Conservation (phyloP, 441 rosid genomes). For the Jatropha multifida region DNA sequence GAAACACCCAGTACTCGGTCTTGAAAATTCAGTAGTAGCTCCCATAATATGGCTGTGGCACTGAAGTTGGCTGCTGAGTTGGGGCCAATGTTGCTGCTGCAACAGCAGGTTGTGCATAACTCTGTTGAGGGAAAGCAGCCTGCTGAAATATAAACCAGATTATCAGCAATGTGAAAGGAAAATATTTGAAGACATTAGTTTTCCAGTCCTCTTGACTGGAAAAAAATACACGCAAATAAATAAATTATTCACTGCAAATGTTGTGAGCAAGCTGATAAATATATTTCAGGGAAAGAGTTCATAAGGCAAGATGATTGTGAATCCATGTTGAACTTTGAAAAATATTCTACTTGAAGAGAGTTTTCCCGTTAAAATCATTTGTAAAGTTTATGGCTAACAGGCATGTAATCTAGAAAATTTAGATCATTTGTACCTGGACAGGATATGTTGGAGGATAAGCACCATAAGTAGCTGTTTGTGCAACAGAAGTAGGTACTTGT, state of each 20-base stretch:
- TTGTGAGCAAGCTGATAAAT: not conserved
- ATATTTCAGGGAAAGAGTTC: not conserved
- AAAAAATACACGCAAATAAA: not conserved
- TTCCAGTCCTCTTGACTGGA: not conserved
- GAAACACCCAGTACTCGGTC: not conserved
- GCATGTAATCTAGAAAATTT: not conserved
- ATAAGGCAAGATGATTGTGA: not conserved
- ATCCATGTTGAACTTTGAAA: not conserved
- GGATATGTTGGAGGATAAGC: constrained; percentile 82
- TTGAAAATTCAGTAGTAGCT: constrained; percentile 47
- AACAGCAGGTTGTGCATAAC: constrained; percentile 67
- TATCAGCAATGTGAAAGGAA: not conserved
- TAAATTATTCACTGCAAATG: not conserved
- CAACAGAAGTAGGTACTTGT: constrained; percentile 61
- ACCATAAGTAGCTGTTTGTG: constrained; percentile 71
- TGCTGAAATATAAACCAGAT: constrained; percentile 29
- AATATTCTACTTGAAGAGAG: not conserved
- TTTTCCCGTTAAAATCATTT: not conserved
- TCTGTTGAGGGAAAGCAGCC: constrained; percentile 68
- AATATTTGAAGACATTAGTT: not conserved
- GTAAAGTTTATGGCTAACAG: not conserved
- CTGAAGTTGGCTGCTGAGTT: constrained; percentile 60
- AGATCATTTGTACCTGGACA: constrained; percentile 55
- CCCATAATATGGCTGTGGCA: constrained; percentile 77
- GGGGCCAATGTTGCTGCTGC: constrained; percentile 53